A percentile compares a stretch with the other conserved stretches of the same genome.
These are phyloP conservation scores for Coemansia sp. DNA, from an alignment of 192 early-diverging fungal genomes.

Conservation along the genomic window DNA sequence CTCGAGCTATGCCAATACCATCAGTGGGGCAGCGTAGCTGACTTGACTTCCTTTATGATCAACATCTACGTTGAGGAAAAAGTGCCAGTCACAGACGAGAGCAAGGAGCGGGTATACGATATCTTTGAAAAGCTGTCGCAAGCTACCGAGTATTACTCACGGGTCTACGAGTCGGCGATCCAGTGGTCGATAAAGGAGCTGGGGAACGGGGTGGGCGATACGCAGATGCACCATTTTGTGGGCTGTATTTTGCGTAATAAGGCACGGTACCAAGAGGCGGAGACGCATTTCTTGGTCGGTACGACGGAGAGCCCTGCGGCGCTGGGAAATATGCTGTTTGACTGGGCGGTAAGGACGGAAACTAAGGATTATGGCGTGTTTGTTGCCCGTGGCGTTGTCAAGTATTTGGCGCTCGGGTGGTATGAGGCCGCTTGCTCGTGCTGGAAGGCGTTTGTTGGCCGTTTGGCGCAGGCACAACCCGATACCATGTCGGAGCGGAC, in stretches of 20 bases:
- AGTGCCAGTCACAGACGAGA: conserved; percentile 69
- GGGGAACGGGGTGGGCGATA: conserved; percentile 35
- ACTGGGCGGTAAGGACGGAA: conserved; percentile 71
- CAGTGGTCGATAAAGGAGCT: conserved; percentile 45
- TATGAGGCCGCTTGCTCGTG: conserved; percentile 58
- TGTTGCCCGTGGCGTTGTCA: conserved; percentile 75
- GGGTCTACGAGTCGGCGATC: conserved; percentile 51
- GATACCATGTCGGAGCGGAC: conserved; percentile 22
- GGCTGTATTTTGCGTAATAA: conserved; percentile 58
- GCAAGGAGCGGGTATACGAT: conserved; percentile 66
- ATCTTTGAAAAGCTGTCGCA: conserved; percentile 65
- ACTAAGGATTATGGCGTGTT: conserved; percentile 72
- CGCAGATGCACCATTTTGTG: conserved; percentile 54
- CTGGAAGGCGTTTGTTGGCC: conserved; percentile 52
- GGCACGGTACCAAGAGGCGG: conserved; percentile 75
- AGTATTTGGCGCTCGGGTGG: conserved; percentile 66
- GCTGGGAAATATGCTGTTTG: conserved; percentile 72
- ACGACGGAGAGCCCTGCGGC: conserved; percentile 76
- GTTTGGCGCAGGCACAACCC: conserved; percentile 23
- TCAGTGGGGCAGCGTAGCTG: conserved; percentile 81
- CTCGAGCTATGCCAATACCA: conserved; percentile 74
- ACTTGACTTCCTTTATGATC: conserved; percentile 80
- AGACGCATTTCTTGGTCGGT: conserved; percentile 84
- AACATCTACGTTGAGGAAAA: conserved; percentile 75
- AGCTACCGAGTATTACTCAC: conserved; percentile 50